Percentiles rank a stretch among this genome's conserved stretches.
phyloP scores from a whole-genome alignment of 2,329 filamentous ascomycete species.

The Colletotrichum lentis region DNA sequence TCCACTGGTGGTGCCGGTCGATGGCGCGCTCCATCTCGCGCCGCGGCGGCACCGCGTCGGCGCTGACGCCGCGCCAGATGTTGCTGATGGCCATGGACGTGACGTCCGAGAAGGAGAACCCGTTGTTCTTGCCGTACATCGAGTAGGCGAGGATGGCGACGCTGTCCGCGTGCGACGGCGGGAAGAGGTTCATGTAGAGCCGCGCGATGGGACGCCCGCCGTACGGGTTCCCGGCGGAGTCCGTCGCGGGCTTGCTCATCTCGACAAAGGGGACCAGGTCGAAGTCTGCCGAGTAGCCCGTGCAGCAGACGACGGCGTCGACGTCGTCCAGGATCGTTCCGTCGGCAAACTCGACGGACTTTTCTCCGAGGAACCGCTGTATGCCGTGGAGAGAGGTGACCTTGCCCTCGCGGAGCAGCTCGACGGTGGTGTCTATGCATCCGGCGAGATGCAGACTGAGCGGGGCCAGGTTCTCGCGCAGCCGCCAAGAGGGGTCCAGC shows the following conservation, averaged over 20 bases:
- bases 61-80: conserved; percentile 48
- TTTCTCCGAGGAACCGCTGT: conserved; percentile 40
- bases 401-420: conserved; percentile 42
- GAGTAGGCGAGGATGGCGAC: conserved; percentile 48
- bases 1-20: conserved; percentile 43
- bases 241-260: conserved; percentile 38
- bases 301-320: conserved; percentile 44
- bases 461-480: conserved; percentile 40
- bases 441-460: conserved; percentile 39
- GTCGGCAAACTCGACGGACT: conserved; percentile 42
- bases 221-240: conserved; percentile 39
- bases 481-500: conserved; percentile 45
- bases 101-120: conserved; percentile 49
- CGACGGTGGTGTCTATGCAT: conserved; percentile 42
- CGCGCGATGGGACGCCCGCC: conserved; percentile 44
- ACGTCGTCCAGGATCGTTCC: conserved; percentile 42
- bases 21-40: conserved; percentile 44
- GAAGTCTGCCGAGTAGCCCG: conserved; percentile 43
- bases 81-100: conserved; percentile 52
- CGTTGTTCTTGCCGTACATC: conserved; percentile 44
- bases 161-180: conserved; percentile 49
- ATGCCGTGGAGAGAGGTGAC: conserved; percentile 44
- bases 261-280: conserved; percentile 40
- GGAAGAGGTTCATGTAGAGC: conserved; percentile 53
- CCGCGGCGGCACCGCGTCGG: conserved; percentile 42